Percentiles rank a stretch among this genome's conserved stretches.
Evolutionary conservation across 75 land plant genomes (phyloP).

Genomic region (Cupressus sempervirens): DNA sequence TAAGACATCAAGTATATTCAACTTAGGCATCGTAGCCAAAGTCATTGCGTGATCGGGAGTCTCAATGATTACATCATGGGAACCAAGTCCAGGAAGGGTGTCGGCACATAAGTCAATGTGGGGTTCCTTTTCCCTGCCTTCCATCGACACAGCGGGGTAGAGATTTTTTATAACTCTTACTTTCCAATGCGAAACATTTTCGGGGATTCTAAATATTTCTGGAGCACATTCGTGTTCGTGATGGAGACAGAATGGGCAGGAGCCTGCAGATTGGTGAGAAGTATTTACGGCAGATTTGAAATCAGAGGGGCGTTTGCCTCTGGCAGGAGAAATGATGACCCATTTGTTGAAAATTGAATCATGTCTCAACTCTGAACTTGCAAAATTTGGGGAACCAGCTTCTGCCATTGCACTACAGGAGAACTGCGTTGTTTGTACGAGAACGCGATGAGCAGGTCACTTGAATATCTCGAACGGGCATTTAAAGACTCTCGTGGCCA

Average conservation of each 20-base stretch:
- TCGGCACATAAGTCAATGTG: not conserved
- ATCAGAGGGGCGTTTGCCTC: slow-evolving; percentile 78
- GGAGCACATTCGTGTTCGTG: slow-evolving; percentile 80
- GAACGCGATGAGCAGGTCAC: not conserved
- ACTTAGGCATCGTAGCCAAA: slow-evolving; percentile 37
- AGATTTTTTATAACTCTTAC: slow-evolving; percentile 75
- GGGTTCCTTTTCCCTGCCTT: not conserved
- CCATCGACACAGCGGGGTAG: slow-evolving; percentile 61
- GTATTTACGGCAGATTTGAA: slow-evolving; percentile 34
- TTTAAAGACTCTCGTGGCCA: too few relatives aligned
- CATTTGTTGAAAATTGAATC: slow-evolving; percentile 62
- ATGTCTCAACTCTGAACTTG: slow-evolving; percentile 43
- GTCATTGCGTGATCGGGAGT: slow-evolving; percentile 56
- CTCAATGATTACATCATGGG: slow-evolving; percentile 96
- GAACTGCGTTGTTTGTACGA: not conserved
- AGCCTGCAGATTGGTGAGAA: slow-evolving; percentile 16
- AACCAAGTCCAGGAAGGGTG: slow-evolving; percentile 61
- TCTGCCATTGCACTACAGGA: not conserved
- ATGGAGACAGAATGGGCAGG: slow-evolving; percentile 79
- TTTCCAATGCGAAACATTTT: slow-evolving; percentile 39
- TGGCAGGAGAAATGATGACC: slow-evolving; percentile 75
- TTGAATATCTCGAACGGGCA: not conserved
- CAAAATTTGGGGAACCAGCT: not conserved
- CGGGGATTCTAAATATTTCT: slow-evolving; percentile 77
- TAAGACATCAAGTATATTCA: slow-evolving; percentile 55